Percentiles rank a stretch among this genome's conserved stretches.
Conservation (phyloP, 2,329 filamentous ascomycete species). For the Albifimbria verrucaria region DNA sequence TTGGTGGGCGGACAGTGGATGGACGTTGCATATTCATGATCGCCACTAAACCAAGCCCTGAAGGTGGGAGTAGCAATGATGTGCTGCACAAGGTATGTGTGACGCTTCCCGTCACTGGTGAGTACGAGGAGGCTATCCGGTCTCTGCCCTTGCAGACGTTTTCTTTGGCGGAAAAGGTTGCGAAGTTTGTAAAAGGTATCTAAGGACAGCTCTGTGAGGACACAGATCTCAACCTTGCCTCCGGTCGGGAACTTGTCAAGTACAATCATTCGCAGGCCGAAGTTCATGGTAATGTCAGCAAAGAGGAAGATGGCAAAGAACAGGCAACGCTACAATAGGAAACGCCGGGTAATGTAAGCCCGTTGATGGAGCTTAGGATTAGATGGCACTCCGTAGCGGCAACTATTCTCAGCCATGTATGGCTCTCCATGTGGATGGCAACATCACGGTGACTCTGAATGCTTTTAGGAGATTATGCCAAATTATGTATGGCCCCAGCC, state of each 20-base stretch:
- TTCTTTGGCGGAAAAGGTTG: neutral
- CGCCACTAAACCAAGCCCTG: neutral
- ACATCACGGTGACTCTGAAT: neutral
- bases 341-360: neutral
- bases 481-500: neutral
- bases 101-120: neutral
- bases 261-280: neutral
- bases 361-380: neutral
- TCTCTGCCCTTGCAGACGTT: neutral
- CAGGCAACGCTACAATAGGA: neutral
- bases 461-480: neutral
- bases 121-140: neutral
- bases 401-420: neutral
- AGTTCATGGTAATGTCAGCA: neutral
- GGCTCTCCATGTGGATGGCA: neutral
- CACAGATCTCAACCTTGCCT: neutral
- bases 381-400: neutral
- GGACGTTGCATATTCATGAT: neutral
- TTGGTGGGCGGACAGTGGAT: neutral
- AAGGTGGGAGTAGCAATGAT: neutral
- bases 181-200: neutral
- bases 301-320: neutral
- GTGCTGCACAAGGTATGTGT: neutral
- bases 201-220: neutral
- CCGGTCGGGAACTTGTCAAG: neutral